Base-by-base conservation (phyloP, 495 filamentous ascomycete species). In the Beverwykella pulmonaria region DNA sequence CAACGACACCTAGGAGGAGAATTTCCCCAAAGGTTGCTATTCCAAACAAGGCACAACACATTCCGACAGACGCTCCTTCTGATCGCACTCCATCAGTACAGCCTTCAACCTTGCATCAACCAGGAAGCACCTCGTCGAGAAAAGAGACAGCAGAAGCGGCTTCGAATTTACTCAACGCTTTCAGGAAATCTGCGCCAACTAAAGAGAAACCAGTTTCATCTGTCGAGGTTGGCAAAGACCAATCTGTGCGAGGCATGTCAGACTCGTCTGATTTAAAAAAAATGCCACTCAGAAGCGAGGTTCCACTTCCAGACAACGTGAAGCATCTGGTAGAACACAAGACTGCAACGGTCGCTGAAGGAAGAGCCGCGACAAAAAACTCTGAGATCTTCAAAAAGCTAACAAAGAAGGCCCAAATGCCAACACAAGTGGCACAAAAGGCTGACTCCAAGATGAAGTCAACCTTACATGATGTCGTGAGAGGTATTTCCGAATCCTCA, bases 241-340 rank as follows among this genome's bases (percentile, higher is more conserved):
- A 44, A 2, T 14, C 15, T 15, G 3, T n/a, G 6, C 39, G 17
- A 44, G 39, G 15, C 15, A 44, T 3, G 9, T 44, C 39, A 14
- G 39, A 44, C 6, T 3, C 39, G 39, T 44, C 39, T 9, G 39
- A 2, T 3, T 44, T 14, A n/a, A 44, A n/a, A n/a, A 44, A 9
- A 12, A 14, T 14, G 3, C 39, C 39, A 44, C 5, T 12, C 15
- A 44, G 17, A n/a, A 54, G 52, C 27, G 52, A 34, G 6, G 30
- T 61, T 8, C 47, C 58, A n/a, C 58, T 39, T 19, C 58, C 47
- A 30, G 19, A 50, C 23, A 61, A 61, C 20, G 46, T 61, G 9
- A 52, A 46, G 27, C 48, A 19, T 52, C 9, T 61, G 23, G 10
- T 20, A 15, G 3, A 10, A 36, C 25, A 25, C 15, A 26, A 30